phyloP scores from a whole-genome alignment of 176 grass and related monocot genomes.

The bread wheat (Triticum aestivum) region DNA sequence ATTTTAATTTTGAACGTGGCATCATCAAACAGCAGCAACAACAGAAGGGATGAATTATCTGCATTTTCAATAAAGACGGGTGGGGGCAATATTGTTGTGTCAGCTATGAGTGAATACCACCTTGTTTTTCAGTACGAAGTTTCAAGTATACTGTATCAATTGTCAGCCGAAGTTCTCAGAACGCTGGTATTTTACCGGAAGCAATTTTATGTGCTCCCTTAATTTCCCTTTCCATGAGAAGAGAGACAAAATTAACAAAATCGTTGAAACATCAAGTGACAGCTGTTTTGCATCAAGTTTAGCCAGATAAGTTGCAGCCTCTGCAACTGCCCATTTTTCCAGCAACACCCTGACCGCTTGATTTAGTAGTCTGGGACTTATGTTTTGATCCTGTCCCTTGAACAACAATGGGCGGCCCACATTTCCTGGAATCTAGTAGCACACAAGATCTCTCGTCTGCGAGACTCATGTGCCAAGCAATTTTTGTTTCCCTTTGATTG shows the following conservation, averaged over 20 bases:
- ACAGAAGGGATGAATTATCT: too few species aligned
- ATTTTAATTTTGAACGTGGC: neutral
- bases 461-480: neutral
- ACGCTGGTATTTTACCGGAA: neutral
- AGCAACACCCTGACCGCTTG: neutral
- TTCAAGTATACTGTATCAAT: neutral
- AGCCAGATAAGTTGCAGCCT: neutral
- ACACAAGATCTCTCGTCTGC: neutral
- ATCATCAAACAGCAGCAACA: neutral
- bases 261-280: neutral
- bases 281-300: neutral
- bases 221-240: neutral
- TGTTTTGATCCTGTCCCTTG: too few species aligned
- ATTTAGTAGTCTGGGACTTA: neutral
- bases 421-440: neutral
- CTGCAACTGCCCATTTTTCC: neutral
- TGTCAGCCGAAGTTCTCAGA: neutral
- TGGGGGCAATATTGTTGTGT: neutral
- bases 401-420: too few species aligned
- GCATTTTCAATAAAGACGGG: neutral
- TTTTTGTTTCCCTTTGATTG: neutral
- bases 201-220: neutral
- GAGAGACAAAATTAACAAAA: neutral
- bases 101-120: neutral
- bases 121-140: neutral